These are phyloP conservation scores for Aspergillus sp. DNA, from an alignment of 2,329 filamentous ascomycete species.

Conservation along the genomic window DNA sequence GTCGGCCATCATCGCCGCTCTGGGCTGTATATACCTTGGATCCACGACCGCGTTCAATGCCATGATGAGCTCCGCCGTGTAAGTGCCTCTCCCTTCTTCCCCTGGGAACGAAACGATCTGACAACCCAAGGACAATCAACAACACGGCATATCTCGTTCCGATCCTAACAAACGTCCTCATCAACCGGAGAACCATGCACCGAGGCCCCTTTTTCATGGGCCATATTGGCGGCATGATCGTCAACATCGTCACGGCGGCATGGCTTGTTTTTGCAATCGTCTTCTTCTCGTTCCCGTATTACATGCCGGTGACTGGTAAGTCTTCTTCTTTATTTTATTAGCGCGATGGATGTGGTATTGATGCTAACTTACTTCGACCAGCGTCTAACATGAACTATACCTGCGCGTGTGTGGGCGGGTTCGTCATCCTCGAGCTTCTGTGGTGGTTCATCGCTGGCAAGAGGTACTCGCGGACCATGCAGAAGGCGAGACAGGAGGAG, in stretches of 20 bases:
- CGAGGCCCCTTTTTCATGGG: slow-evolving; percentile 40
- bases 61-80: slow-evolving; percentile 20
- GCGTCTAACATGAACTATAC: slow-evolving; percentile 42
- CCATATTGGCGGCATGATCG: slow-evolving; percentile 28
- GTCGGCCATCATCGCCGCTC: slow-evolving; percentile 41
- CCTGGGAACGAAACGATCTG: background rate
- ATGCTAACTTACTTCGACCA: slow-evolving; percentile 2
- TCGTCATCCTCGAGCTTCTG: slow-evolving; percentile 26
- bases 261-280: slow-evolving; percentile 44
- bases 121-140: slow-evolving; percentile 32
- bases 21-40: slow-evolving; percentile 59
- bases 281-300: slow-evolving; percentile 39
- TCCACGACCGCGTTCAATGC: slow-evolving; percentile 58
- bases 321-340: background rate
- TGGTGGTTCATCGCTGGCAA: slow-evolving; percentile 39
- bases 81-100: background rate
- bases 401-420: slow-evolving; percentile 38
- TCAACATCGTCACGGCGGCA: slow-evolving; percentile 37
- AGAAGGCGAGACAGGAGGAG: slow-evolving; percentile 51
- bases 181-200: slow-evolving; percentile 35
- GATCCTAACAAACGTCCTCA: slow-evolving; percentile 38
- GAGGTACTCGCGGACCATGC: slow-evolving; percentile 31
- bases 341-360: background rate
- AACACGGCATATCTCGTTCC: slow-evolving; percentile 40
- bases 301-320: slow-evolving; percentile 25